phyloP scores from a whole-genome alignment of 495 filamentous ascomycete genomes.

The Penicillium soppii region DNA sequence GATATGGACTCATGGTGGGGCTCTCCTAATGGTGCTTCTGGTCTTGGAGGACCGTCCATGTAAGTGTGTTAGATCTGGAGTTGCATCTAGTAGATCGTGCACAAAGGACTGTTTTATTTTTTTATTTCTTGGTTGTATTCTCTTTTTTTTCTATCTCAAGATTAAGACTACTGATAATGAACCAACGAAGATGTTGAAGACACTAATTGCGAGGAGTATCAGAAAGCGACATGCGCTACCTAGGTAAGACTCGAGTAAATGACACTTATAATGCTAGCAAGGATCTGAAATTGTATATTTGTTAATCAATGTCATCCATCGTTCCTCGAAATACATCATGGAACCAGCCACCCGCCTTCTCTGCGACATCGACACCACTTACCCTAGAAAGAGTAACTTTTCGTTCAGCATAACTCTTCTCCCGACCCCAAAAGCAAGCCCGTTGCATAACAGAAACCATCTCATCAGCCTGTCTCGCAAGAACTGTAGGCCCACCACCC shows the following conservation, averaged over 20 bases:
- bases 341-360: conserved; percentile 24
- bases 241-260: too few relatives aligned
- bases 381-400: conserved; percentile 24
- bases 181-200: too few relatives aligned
- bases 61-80: neutral
- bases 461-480: conserved; percentile 34
- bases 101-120: too few relatives aligned
- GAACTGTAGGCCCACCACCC: conserved; percentile 14
- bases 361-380: neutral
- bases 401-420: conserved; percentile 34
- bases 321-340: conserved; percentile 13
- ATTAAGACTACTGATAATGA: too few relatives aligned
- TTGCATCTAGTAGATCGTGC: too few relatives aligned
- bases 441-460: conserved; percentile 41
- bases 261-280: too few relatives aligned
- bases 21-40: neutral
- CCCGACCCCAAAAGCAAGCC: conserved; percentile 42
- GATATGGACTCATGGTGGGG: conserved; percentile 45
- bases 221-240: too few relatives aligned
- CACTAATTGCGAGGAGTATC: too few relatives aligned
- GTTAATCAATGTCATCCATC: conserved; percentile 6
- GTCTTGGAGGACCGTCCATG: neutral
- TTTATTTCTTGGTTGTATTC: neutral
- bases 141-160: too few relatives aligned
- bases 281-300: too few relatives aligned